Base-by-base conservation (phyloP, 1,284 basidiomycete genomes). In the Trametes pubescens region DNA sequence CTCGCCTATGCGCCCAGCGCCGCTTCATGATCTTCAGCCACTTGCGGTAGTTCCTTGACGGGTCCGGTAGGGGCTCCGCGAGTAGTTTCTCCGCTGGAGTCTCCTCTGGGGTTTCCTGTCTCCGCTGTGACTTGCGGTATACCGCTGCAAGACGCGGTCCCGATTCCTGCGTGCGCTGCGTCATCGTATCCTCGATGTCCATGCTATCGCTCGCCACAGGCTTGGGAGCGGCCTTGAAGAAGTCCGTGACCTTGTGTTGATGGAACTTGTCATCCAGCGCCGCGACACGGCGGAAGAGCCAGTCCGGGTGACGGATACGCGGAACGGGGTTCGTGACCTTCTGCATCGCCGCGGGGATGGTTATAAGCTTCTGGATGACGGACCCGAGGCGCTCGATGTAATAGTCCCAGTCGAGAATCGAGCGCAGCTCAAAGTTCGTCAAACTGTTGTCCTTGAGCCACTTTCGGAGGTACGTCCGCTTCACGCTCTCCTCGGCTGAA, bases 341-440 rank as follows among this genome's bases (percentile, higher is more conserved):
- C 77, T 99, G 98, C 88, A 99, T 93, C 0, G 98, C 98, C 5
- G 98, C 98, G 9, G 98, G 98, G 71, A 99, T 99, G 3, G 98
- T 99, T 78, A 99, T 99, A 59, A 99, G 84, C 75, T 99, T 99
- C 80, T 99, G 98, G 65, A 99, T 96, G 69, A 99, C 98, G 1
- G 96, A 97, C 10, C 98, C 98, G 38, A 99, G 82, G 26, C 98
- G 92, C 74, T 99, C 98, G 72, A 98, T 98, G 80, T 99, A 99
- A 78, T 99, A 99, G 32, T 90, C 86, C 98, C 98, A 99, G 77
- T 99, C 98, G 67, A 99, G 85, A 71, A 99, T 98, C 11, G 92
- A 91, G 16, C 98, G 90, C 57, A 99, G 81, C 63, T 99, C 96
- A 73, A 99, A 99, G 72, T 90, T 91, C 49, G 86, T 83, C 37